Base-by-base conservation (phyloP, 1,284 basidiomycete species). In the Fomitopsis schrenkii region DNA sequence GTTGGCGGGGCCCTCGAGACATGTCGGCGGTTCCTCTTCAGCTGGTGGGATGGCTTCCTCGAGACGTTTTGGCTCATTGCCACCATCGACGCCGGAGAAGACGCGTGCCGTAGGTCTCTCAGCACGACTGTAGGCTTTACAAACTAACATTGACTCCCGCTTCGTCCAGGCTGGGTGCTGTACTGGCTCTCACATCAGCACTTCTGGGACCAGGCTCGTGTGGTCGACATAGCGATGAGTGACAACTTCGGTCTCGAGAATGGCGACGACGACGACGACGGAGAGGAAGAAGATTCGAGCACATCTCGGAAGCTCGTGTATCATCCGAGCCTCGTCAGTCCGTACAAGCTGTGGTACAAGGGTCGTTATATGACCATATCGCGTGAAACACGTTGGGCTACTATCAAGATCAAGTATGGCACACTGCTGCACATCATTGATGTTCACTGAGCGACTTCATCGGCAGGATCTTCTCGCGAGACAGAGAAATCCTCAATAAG, bases 341-440 rank as follows among this genome's bases (percentile, higher is more conserved):
- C 77, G 2, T 80, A 84, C 57, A 72, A 76, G 0, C 64, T 86
- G 40, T 86, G 82, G 80, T 81, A 83, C 64, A 79, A 79, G 57
- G 66, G 75, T 3, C 77, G 75, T n/a, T 83, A 80, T 76, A 75
- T 86, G 68, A 70, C 70, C 3, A 68, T 86, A 42, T 76, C 71
- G 5, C 79, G 82, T 10, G 66, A 64, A 19, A 67, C 72, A 48
- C 69, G 71, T 6, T 68, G 78, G 33, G 63, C 64, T n/a, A 59
- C 60, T 50, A 14, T 73, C 70, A 14, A 57, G 28, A 59, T 64
- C 17, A 61, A 62, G 19, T 59, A 62, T 19, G 63, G 70, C 15
- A 59, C 63, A 2, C 59, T 74, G 3, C 45, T 61, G 4, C 62
- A 74, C 12, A 22, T 33, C 14, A 2, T 17, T 15, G 19, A 10